These are phyloP conservation scores for Lactarius hatsudake DNA, from an alignment of 768 basidiomycete species.

Conservation along the genomic window DNA sequence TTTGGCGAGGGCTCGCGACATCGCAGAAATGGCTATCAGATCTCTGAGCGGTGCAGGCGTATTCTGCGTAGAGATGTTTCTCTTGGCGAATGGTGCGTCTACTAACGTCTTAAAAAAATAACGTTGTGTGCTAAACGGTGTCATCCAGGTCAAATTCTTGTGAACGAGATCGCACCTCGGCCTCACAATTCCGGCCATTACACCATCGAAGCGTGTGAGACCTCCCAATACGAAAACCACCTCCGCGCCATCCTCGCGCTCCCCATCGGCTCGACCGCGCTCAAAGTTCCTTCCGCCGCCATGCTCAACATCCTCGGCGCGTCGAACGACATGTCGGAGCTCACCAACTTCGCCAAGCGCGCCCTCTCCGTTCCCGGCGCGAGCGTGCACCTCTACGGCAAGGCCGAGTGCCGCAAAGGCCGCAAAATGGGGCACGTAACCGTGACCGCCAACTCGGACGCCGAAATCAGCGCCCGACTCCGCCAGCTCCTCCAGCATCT, in stretches of 20 bases:
- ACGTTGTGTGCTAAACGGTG: background rate
- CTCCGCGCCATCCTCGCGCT: slow-evolving; percentile 89
- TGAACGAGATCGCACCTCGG: slow-evolving; percentile 97
- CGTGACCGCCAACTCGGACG: slow-evolving; percentile 78
- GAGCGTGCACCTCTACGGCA: slow-evolving; percentile 91
- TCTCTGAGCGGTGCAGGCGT: slow-evolving; percentile 86
- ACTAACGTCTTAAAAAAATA: background rate
- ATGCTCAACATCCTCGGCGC: slow-evolving; percentile 97
- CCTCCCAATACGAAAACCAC: slow-evolving; percentile 97
- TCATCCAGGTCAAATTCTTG: slow-evolving; percentile 61
- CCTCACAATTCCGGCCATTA: slow-evolving; percentile 99
- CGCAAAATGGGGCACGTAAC: slow-evolving; percentile 99
- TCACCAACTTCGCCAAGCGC: slow-evolving; percentile 51
- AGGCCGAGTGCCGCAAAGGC: slow-evolving; percentile 81
- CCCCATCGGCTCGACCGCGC: slow-evolving; percentile 82
- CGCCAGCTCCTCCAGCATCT: slow-evolving; percentile 68
- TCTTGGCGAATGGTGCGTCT: slow-evolving; percentile 75
- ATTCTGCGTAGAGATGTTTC: slow-evolving; percentile 98
- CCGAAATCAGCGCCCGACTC: slow-evolving; percentile 65
- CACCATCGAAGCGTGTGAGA: slow-evolving; percentile 95
- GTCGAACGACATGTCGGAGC: slow-evolving; percentile 60
- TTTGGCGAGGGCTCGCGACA: slow-evolving; percentile 53
- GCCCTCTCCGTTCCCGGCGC: slow-evolving; percentile 75
- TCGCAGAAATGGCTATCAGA: slow-evolving; percentile 80
- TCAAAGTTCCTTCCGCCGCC: slow-evolving; percentile 81